phyloP scores from a whole-genome alignment of 495 filamentous ascomycete genomes.

The Daldinia concentrica region DNA sequence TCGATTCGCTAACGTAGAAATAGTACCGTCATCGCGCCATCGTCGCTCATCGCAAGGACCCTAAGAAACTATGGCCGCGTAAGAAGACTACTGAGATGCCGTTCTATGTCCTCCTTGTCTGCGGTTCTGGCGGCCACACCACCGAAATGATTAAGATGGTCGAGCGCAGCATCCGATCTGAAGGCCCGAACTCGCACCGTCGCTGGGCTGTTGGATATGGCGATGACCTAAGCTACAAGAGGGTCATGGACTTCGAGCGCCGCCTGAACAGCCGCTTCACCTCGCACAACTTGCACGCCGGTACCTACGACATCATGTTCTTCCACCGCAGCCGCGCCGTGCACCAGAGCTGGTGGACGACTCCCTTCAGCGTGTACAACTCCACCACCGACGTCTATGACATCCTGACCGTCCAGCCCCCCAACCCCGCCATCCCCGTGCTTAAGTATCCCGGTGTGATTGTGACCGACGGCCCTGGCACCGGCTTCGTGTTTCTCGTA shows the following conservation, averaged over 20 bases:
- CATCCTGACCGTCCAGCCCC: constrained; percentile 49
- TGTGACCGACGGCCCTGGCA: constrained; percentile 88
- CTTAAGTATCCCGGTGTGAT: constrained; percentile 66
- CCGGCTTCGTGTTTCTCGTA: constrained; percentile 79
- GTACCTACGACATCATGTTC: constrained; percentile 64
- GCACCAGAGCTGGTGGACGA: constrained; percentile 77
- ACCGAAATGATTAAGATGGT: constrained; percentile 91
- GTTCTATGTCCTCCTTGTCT: constrained; percentile 79
- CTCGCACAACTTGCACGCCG: constrained; percentile 29
- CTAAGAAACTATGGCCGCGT: neutral
- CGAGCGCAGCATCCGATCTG: constrained; percentile 54
- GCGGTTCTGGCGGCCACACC: constrained; percentile 94
- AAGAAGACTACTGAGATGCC: constrained; percentile 20
- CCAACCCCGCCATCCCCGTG: constrained; percentile 48
- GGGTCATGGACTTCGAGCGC: constrained; percentile 49
- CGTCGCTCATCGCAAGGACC: neutral
- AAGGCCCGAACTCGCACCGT: constrained; percentile 65
- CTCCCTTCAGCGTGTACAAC: constrained; percentile 63
- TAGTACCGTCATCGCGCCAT: constrained; percentile 20
- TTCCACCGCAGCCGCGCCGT: constrained; percentile 78
- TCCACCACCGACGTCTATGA: constrained; percentile 66
- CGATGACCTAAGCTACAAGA: constrained; percentile 71
- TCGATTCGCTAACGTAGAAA: constrained; percentile 3
- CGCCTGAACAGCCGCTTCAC: constrained; percentile 40
- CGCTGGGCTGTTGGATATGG: constrained; percentile 84